Evolutionary conservation across 2,329 filamentous ascomycete genomes (phyloP).

Genomic region (Exophiala alcalophila): DNA sequence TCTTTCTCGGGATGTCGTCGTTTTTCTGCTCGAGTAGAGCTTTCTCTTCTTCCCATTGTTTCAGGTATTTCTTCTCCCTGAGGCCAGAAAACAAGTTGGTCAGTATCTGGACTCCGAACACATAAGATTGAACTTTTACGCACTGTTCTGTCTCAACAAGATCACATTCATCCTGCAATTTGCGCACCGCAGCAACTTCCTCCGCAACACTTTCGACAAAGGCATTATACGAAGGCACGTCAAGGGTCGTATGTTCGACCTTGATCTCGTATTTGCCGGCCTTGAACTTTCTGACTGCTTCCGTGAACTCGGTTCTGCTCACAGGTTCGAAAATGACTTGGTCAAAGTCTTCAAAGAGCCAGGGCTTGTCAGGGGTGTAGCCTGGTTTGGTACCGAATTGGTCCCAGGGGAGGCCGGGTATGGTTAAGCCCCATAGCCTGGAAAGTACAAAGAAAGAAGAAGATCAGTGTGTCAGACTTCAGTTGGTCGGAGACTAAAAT

Average conservation of each 20-base stretch:
- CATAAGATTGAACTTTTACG: not conserved
- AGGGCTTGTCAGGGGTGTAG: slow-evolving; percentile 46
- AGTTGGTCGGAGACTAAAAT: too few species aligned
- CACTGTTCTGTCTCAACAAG: not conserved
- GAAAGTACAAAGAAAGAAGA: too few species aligned
- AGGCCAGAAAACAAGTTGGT: too few species aligned
- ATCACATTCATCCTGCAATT: slow-evolving; percentile 38
- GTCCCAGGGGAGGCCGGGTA: slow-evolving; percentile 51
- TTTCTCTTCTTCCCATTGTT: slow-evolving; percentile 36
- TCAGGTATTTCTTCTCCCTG: slow-evolving; percentile 41
- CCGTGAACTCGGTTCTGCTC: slow-evolving; percentile 49
- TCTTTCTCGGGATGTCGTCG: too few species aligned
- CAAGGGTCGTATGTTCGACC: slow-evolving; percentile 49
- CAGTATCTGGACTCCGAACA: not conserved
- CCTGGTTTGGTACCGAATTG: slow-evolving; percentile 50
- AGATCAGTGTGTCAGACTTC: too few species aligned
- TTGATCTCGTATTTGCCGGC: slow-evolving; percentile 53
- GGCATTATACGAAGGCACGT: slow-evolving; percentile 54
- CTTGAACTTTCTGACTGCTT: slow-evolving; percentile 46
- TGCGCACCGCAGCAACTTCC: slow-evolving; percentile 47
- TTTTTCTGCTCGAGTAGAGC: too few species aligned
- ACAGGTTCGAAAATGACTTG: slow-evolving; percentile 54
- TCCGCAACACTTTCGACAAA: slow-evolving; percentile 44
- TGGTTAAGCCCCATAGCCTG: slow-evolving; percentile 52
- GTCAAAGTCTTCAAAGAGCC: slow-evolving; percentile 57